phyloP scores from a whole-genome alignment of 1,284 basidiomycete species.

The Ceratobasidium sp. region DNA sequence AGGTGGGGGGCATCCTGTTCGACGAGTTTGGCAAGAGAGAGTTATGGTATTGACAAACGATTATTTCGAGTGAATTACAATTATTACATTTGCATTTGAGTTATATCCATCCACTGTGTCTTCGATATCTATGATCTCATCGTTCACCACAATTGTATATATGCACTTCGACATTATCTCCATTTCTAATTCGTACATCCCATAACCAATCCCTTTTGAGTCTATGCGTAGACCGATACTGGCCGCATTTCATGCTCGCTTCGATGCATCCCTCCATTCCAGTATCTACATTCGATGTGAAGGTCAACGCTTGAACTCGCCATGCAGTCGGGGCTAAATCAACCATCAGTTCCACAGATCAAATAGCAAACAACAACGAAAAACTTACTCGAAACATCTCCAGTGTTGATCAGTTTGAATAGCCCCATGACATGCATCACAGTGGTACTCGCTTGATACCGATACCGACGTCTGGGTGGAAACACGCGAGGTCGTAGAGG shows the following conservation, averaged over 20 bases:
- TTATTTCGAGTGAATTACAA: conserved; percentile 11
- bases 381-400: conserved; percentile 21
- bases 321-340: neutral
- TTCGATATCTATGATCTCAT: neutral
- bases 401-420: conserved; percentile 5
- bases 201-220: neutral
- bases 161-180: neutral
- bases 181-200: neutral
- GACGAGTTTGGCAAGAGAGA: conserved; percentile 17
- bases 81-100: neutral
- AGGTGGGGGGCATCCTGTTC: conserved; percentile 9
- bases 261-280: neutral
- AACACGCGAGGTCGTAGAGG: neutral
- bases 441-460: neutral
- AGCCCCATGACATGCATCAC: neutral
- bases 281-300: neutral
- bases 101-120: neutral
- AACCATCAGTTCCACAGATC: neutral
- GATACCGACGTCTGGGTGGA: neutral
- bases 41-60: conserved; percentile 8
- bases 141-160: neutral
- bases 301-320: conserved; percentile 4
- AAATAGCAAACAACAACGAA: neutral
- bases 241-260: neutral
- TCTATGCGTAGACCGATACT: neutral